These are phyloP conservation scores for Trypanosomatidae sp. DNA, from an alignment of 208 protist species.

Conservation along the genomic window DNA sequence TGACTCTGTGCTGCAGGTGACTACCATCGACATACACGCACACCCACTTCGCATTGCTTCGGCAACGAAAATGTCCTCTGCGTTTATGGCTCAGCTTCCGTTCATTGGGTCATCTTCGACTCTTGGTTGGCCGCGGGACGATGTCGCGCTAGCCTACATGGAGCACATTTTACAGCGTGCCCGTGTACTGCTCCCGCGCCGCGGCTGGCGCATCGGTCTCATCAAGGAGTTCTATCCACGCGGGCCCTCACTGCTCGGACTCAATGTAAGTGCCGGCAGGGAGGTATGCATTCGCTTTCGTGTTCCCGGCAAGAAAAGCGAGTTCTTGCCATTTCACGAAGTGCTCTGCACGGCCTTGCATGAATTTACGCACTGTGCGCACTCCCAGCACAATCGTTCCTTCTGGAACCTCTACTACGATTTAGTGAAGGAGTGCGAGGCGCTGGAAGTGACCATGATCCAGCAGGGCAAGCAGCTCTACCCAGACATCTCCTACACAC, in stretches of 20 bases:
- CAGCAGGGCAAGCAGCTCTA: slow-evolving; percentile 38
- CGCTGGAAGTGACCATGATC: slow-evolving; percentile 50
- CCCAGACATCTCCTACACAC: slow-evolving; percentile 24
- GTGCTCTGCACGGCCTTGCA: slow-evolving; percentile 88
- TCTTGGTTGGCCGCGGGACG: slow-evolving; percentile 63
- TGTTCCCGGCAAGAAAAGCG: slow-evolving; percentile 44
- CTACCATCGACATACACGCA: not conserved
- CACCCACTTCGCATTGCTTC: not conserved
- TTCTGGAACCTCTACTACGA: slow-evolving; percentile 85
- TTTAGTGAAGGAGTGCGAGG: slow-evolving; percentile 75
- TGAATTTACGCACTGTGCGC: slow-evolving; percentile 83
- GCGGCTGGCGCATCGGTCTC: slow-evolving; percentile 58
- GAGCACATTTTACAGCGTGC: slow-evolving; percentile 54
- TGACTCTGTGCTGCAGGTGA: not conserved
- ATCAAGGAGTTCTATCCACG: slow-evolving; percentile 90
- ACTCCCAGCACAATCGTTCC: slow-evolving; percentile 55
- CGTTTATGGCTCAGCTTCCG: slow-evolving; percentile 28
- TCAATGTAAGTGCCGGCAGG: slow-evolving; percentile 81
- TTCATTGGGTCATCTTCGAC: slow-evolving; percentile 51
- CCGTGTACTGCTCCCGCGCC: slow-evolving; percentile 40
- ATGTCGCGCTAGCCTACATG: slow-evolving; percentile 67
- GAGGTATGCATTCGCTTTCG: slow-evolving; percentile 87
- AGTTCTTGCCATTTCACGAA: slow-evolving; percentile 86
- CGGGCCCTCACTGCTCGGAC: slow-evolving; percentile 62
- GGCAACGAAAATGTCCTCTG: slow-evolving; percentile 12